Evolutionary conservation across 1,139 yeast species (phyloP).

Genomic region (Hanseniaspora sp.): DNA sequence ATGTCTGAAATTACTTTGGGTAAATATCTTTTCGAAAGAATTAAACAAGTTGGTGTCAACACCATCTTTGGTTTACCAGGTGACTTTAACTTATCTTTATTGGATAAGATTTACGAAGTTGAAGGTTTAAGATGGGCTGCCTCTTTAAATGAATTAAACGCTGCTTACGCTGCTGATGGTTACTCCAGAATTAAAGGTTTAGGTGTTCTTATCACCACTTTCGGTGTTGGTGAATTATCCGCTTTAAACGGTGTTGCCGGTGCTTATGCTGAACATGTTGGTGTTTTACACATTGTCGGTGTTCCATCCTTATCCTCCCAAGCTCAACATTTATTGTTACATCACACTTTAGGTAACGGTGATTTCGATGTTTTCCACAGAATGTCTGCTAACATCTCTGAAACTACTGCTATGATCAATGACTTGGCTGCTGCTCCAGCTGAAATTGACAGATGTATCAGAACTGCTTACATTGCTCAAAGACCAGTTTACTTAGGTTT

Average conservation of each 20-base stretch:
- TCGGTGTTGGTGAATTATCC: constrained; percentile 79
- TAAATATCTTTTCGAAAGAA: constrained; percentile 51
- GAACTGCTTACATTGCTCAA: constrained; percentile 59
- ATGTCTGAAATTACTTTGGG: constrained; percentile 43
- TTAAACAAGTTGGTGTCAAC: constrained; percentile 39
- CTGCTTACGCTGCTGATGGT: constrained; percentile 64
- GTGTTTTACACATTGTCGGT: constrained; percentile 76
- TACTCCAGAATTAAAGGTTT: constrained; percentile 57
- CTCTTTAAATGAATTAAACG: constrained; percentile 60
- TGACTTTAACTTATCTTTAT: constrained; percentile 54
- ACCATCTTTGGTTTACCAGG: constrained; percentile 63
- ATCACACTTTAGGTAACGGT: constrained; percentile 73
- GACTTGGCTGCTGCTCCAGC: constrained; percentile 55
- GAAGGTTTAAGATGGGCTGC: constrained; percentile 57
- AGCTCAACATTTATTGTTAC: constrained; percentile 46
- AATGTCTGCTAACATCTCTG: constrained; percentile 62
- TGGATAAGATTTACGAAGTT: constrained; percentile 55
- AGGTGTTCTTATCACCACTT: constrained; percentile 53
- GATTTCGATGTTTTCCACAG: constrained; percentile 68
- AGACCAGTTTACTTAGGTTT: constrained; percentile 76
- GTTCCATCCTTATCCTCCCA: constrained; percentile 56
- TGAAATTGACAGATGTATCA: constrained; percentile 62
- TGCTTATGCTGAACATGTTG: constrained; percentile 68
- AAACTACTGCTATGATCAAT: constrained; percentile 52
- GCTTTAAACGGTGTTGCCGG: constrained; percentile 81